Base-by-base conservation (phyloP, 106 monocot genomes). In the Narthecium ossifragum region DNA sequence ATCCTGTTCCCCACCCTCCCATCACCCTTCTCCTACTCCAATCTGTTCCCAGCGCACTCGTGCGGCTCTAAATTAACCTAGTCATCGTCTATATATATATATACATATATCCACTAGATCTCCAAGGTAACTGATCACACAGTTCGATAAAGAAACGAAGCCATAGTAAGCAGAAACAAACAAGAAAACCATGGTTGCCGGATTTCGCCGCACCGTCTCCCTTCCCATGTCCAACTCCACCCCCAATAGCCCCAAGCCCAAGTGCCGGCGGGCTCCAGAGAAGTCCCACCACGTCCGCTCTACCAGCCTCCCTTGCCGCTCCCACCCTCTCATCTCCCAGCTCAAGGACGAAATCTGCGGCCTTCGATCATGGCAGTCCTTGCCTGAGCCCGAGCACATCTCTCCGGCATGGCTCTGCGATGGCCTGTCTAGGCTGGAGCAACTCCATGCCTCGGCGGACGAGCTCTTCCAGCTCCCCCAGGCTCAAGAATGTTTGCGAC, bases 391-490 rank as follows among this genome's bases (percentile, higher is more conserved):
- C 54, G 22, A 26, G 11, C 5, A 18, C 26, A n/a, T 12, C 61
- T 6, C 60, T 25, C 6, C 54, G 8, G 20, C 52, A 0, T 34
- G 49, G 28, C 66, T 73, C 39, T 8, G 17, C 12, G 13, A 31
- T 18, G 67, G 61, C 1, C 60, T 74, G 33, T 4, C 34, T 23
- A 61, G 13, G 10, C 61, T 74, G 7, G 67, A 66, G 22, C 14
- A 40, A 34, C 73, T 73, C 59, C 73, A 66, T 29, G 51, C 15
- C 11, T 36, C 73, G 23, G 51, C 66, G n/a, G 61, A 59, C 26
- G 74, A 62, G 5, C 51, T 74, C 53, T 55, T 74, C 60, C 62
- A 43, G 20, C 74, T 74, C 34, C 67, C 67, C 12, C 67, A 74
- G 31, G 55, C 60, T 1, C 61, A 60, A 30, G 67, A 62, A 2